phyloP scores from a whole-genome alignment of 371 early-diverging fungal genomes.

The Fennellomyces sp. region DNA sequence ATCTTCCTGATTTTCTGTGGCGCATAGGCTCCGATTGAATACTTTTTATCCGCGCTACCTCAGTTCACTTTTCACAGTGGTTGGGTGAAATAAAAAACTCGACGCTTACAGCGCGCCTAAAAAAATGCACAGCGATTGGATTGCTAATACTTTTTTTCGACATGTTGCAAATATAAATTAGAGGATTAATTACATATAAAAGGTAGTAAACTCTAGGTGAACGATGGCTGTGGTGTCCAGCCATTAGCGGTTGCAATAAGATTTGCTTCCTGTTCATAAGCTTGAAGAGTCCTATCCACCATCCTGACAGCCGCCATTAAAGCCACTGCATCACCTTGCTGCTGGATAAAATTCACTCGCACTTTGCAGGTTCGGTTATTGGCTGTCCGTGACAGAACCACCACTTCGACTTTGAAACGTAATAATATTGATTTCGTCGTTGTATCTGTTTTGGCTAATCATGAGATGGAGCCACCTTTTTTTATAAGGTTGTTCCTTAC shows the following conservation, averaged over 20 bases:
- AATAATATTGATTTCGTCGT: slow-evolving; percentile 32
- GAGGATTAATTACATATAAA: no score
- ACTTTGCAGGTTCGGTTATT: slow-evolving; percentile 21
- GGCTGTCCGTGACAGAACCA: slow-evolving; percentile 16
- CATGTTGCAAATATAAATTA: no score
- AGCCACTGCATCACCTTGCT: slow-evolving; percentile 52
- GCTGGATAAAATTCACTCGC: slow-evolving; percentile 46
- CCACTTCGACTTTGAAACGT: slow-evolving; percentile 40
- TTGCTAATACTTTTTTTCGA: no score
- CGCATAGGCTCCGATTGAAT: no score
- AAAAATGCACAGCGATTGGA: no score
- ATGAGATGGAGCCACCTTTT: not conserved
- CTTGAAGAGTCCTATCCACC: slow-evolving; percentile 34
- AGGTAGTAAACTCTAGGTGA: not conserved
- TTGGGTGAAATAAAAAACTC: no score
- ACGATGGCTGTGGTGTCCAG: slow-evolving; percentile 15
- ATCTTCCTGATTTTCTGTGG: no score
- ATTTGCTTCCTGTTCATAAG: slow-evolving; percentile 47
- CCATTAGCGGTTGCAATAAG: slow-evolving; percentile 19
- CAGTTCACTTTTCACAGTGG: no score
- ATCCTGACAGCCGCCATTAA: slow-evolving; percentile 42
- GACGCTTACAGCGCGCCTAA: no score
- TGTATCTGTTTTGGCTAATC: slow-evolving; percentile 7
- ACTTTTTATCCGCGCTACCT: no score
- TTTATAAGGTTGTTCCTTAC: slow-evolving; percentile 14